Evolutionary conservation across 176 grass and related monocot genomes (phyloP), one percentile per base, ranked within the genome.

Genomic region (Otatea glauca): DNA sequence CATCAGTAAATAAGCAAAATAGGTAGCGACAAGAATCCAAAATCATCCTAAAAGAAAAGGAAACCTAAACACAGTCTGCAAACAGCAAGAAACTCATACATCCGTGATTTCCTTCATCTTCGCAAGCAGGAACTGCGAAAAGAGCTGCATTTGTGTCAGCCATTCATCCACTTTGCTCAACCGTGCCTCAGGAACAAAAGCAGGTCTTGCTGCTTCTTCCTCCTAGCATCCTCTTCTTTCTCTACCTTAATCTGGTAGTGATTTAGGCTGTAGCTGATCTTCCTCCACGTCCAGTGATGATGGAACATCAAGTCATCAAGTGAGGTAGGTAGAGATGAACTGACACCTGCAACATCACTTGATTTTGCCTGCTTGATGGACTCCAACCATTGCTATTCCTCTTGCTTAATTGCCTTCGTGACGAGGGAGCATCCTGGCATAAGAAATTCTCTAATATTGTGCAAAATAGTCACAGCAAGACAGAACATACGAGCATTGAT

Each of bases 231-330:
- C 45, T 48, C 45, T 48, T 48, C 38, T 66, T 68, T 42, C 66
- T 21, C 37, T 42, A 38, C 18, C 7, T 43, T 41, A 68, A 68
- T 42, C 45, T 8, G 17, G 66, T 68, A 8, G 37, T 68, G 35
- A 37, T 68, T 6, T 68, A 68, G 17, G 37, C 0, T 42, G 17
- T 68, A 59, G 17, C 53, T 59, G 38, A 56, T 70, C 20, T 45
- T 75, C n/a, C n/a, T 41, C 18, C n/a, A 77, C 60, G 6, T 13
- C 13, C 3, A 6, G 34, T 34, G 23, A 27, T 27, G 3, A 77
- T n/a, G 39, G n/a, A 47, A 45, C 39, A 74, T 63, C 38, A 25
- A 77, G 47, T 49, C n/a, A 77, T 77, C 75, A 63, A 63, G n/a
- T 63, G 11, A 71, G 45, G 37, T 18, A 67, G 35, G 13, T 35